Conservation (phyloP, 2,329 filamentous ascomycete genomes). For the Xylariaceae sp. region DNA sequence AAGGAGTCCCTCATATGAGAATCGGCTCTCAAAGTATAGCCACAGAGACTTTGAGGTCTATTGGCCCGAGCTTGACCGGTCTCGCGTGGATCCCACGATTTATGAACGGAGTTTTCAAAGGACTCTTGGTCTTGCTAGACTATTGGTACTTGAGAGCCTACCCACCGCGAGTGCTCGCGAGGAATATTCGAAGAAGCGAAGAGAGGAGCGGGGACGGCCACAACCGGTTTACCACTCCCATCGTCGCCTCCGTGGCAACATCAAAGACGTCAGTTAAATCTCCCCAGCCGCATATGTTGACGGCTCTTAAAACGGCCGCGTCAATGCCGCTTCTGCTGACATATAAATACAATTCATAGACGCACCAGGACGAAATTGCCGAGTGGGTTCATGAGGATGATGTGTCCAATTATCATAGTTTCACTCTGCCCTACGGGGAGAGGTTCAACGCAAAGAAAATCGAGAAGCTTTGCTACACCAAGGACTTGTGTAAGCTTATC, state of each 20-base stretch:
- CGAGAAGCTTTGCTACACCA: conserved; percentile 76
- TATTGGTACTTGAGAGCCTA: conserved; percentile 75
- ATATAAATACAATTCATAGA: conserved; percentile 10
- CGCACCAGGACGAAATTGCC: conserved; percentile 73
- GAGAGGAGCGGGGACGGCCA: conserved; percentile 69
- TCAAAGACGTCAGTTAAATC: conserved; percentile 55
- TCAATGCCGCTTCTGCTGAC: not conserved
- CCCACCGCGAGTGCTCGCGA: conserved; percentile 67
- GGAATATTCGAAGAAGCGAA: conserved; percentile 63
- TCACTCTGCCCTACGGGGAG: conserved; percentile 64
- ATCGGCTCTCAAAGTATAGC: conserved; percentile 79
- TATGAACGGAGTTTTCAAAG: conserved; percentile 76
- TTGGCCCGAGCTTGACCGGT: conserved; percentile 70
- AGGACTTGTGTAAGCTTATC: conserved; percentile 55
- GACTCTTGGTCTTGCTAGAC: conserved; percentile 70
- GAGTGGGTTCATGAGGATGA: conserved; percentile 78
- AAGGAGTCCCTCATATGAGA: conserved; percentile 83
- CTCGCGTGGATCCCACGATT: conserved; percentile 78
- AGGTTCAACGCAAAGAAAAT: conserved; percentile 65
- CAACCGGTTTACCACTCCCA: conserved; percentile 41
- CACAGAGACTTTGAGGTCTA: conserved; percentile 80
- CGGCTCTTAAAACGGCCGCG: not conserved
- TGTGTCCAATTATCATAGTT: conserved; percentile 74
- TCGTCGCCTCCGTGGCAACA: conserved; percentile 57
- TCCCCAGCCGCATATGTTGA: not conserved